Evolutionary conservation across 768 basidiomycete species (phyloP).

Genomic region (Boletellus emodensis): DNA sequence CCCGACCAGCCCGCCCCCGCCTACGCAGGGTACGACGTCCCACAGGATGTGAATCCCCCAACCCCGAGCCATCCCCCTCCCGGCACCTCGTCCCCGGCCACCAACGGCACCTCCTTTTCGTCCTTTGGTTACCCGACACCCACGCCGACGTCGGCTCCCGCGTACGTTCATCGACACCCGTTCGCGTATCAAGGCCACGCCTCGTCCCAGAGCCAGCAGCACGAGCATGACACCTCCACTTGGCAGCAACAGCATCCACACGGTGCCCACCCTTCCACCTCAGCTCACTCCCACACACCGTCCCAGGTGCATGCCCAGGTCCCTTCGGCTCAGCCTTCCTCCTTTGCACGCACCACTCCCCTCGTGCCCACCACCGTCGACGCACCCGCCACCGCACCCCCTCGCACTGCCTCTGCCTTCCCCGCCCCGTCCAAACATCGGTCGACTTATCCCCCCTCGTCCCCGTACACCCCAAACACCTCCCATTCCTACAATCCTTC

Average conservation of each 20-base stretch:
- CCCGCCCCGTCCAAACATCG: constrained; percentile 21
- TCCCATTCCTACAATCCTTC: constrained; percentile 11
- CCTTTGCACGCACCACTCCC: constrained; percentile 26
- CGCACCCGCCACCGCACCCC: constrained; percentile 3
- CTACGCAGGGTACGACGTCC: constrained; percentile 14
- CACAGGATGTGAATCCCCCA: constrained; percentile 15
- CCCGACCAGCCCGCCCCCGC: constrained; percentile 11
- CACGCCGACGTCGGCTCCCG: constrained; percentile 17
- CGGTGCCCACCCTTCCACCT: constrained; percentile 4
- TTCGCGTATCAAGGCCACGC: constrained; percentile 18
- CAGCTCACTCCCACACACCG: constrained; percentile 13
- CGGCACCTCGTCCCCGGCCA: not conserved
- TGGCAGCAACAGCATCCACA: constrained; percentile 27
- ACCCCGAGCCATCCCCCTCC: not conserved
- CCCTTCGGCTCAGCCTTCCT: constrained; percentile 12
- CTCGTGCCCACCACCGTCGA: constrained; percentile 30
- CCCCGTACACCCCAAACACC: constrained; percentile 20
- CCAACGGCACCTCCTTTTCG: constrained; percentile 17
- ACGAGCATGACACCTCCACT: constrained; percentile 14
- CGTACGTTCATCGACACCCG: constrained; percentile 22
- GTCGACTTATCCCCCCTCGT: constrained; percentile 16
- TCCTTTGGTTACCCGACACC: constrained; percentile 23
- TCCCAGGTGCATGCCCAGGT: constrained; percentile 20
- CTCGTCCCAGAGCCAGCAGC: constrained; percentile 16
- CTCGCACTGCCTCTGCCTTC: constrained; percentile 11